phyloP scores from a whole-genome alignment of 176 grass and related monocot genomes.

The Zoysia pacifica region DNA sequence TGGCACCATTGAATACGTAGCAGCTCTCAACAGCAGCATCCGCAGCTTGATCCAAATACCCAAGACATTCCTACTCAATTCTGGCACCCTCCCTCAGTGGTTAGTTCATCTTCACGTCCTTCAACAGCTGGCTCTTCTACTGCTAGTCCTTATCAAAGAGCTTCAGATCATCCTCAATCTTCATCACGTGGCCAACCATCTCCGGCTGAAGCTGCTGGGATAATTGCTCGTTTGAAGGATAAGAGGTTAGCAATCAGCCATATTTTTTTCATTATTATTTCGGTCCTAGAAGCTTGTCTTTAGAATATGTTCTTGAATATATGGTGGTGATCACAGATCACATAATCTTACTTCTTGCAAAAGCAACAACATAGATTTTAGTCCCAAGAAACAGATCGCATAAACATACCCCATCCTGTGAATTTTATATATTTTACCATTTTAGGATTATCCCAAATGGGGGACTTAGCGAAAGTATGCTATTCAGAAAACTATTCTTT shows the following conservation, averaged over 20 bases:
- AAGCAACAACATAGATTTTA: no score
- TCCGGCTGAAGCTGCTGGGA: slow-evolving; percentile 75
- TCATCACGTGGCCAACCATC: slow-evolving; percentile 69
- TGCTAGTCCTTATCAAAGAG: slow-evolving; percentile 58
- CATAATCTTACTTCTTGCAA: no score
- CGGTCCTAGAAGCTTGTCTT: background rate
- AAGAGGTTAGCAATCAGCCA: slow-evolving; percentile 57
- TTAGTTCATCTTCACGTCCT: slow-evolving; percentile 56
- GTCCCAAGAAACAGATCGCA: background rate
- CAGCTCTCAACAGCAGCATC: slow-evolving; percentile 42
- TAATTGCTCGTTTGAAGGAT: slow-evolving; percentile 80
- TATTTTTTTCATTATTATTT: slow-evolving; percentile 14
- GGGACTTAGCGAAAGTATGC: background rate
- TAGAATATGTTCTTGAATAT: background rate
- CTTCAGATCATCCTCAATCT: slow-evolving; percentile 55
- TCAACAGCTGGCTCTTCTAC: slow-evolving; percentile 59
- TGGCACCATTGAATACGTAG: slow-evolving; percentile 30
- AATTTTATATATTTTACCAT: background rate
- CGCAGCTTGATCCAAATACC: slow-evolving; percentile 57
- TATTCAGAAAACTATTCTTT: background rate
- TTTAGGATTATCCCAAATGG: background rate
- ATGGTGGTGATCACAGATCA: no score
- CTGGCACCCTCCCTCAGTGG: slow-evolving; percentile 77
- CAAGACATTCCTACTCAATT: slow-evolving; percentile 66
- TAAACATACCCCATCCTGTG: background rate